phyloP scores from a whole-genome alignment of 2,329 filamentous ascomycete genomes.

The Onygenales sp. region DNA sequence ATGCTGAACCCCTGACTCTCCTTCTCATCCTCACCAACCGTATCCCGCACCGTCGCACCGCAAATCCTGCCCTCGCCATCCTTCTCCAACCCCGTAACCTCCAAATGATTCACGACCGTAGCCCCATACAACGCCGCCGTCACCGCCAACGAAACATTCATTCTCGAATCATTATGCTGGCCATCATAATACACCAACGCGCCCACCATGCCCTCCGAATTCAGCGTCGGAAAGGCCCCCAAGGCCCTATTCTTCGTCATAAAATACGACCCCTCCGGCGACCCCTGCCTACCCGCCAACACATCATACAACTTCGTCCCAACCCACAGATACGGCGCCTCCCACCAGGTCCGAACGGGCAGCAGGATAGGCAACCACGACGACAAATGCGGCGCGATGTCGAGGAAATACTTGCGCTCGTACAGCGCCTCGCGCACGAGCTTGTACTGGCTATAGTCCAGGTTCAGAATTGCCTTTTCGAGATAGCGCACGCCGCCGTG shows the following conservation, averaged over 20 bases:
- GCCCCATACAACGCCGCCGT: slow-evolving; percentile 66
- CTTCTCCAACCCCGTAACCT: slow-evolving; percentile 60
- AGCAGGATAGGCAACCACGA: slow-evolving; percentile 63
- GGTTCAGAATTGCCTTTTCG: slow-evolving; percentile 64
- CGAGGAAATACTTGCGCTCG: slow-evolving; percentile 62
- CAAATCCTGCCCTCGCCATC: slow-evolving; percentile 56
- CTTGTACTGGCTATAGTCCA: slow-evolving; percentile 60
- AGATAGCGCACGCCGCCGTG: slow-evolving; percentile 65
- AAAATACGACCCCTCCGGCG: slow-evolving; percentile 64
- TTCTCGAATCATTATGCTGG: slow-evolving; percentile 69
- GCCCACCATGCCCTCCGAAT: slow-evolving; percentile 59
- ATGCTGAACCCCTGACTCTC: slow-evolving; percentile 49
- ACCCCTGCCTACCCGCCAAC: slow-evolving; percentile 63
- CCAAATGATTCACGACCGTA: slow-evolving; percentile 63
- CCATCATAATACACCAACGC: slow-evolving; percentile 72
- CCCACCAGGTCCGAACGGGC: slow-evolving; percentile 62
- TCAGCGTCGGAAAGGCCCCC: slow-evolving; percentile 69
- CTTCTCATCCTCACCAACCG: slow-evolving; percentile 50
- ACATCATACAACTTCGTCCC: slow-evolving; percentile 64
- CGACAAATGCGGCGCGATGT: slow-evolving; percentile 62
- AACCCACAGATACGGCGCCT: slow-evolving; percentile 53
- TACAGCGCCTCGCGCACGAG: slow-evolving; percentile 62
- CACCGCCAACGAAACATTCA: slow-evolving; percentile 71
- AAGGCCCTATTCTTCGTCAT: slow-evolving; percentile 67
- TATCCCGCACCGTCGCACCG: slow-evolving; percentile 57